Base-by-base conservation (phyloP, 345 rosid genomes). In the Eucalyptus regnans region DNA sequence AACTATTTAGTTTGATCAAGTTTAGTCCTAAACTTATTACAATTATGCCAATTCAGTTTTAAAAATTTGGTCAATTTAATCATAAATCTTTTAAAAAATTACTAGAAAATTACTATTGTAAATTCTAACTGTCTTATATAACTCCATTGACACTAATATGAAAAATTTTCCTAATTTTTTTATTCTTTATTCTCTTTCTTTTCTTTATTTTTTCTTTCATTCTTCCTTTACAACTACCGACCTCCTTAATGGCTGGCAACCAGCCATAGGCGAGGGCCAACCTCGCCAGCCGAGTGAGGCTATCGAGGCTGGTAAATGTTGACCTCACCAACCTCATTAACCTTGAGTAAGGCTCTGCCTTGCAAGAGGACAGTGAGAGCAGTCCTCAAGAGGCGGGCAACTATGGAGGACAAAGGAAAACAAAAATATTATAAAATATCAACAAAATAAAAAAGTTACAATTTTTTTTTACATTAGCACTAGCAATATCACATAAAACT, bases 161-260 rank as follows among this genome's bases (percentile, higher is more conserved):
- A 23, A 22, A 3, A 2, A 23, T 56, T 56, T 56, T 2, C 0
- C 0, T 56, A 23, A 3, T 18, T 54, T 12, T 50, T 50, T 50
- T 14, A 50, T 48, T 1, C 11, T 12, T 52, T 52, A 52, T 7
- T 3, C 23, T 52, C 23, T 52, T 52, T 52, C 4, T 52, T 52
- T 4, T 52, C 23, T 52, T 52, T 52, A 52, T 18, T 7, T 12
- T 12, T 12, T 20, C 7, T 7, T 22, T 56, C 62, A 3, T 56
- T 56, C 12, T 56, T 23, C 62, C 12, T 56, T 9, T 0, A 0
- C 62, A 54, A 8, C 2, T 1, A 2, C 0, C 0, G 1, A 11
- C 60, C 60, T 54, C 25, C 11, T 54, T 22, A 54, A 54, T 22
- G 11, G 27, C 2, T 22, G 2, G 10, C 60, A 56, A 56, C 12